Evolutionary conservation across 306 rosid genomes (phyloP).

Genomic region (Castanea mollissima): DNA sequence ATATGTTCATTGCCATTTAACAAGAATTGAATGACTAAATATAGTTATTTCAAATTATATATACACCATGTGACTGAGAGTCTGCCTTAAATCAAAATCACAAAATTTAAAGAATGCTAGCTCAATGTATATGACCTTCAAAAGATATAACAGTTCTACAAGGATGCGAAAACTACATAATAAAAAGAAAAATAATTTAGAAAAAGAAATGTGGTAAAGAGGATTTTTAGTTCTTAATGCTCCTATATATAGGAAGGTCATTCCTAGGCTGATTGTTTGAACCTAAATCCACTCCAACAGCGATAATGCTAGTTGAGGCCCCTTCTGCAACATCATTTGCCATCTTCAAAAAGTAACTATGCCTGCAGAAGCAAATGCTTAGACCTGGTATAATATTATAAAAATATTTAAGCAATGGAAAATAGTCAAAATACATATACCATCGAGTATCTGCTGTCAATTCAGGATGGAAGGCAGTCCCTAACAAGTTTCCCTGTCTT

Average conservation of each 20-base stretch:
- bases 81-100: neutral
- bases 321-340: slow-evolving; percentile 46
- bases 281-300: slow-evolving; percentile 31
- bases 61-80: neutral
- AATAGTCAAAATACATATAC: slow-evolving; percentile 29
- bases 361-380: slow-evolving; percentile 60
- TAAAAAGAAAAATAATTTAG: neutral
- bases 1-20: neutral
- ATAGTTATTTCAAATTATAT: neutral
- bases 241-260: slow-evolving; percentile 79
- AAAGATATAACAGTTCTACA: neutral
- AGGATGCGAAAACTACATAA: too few species aligned
- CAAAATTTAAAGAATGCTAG: neutral
- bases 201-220: neutral
- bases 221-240: slow-evolving; percentile 4
- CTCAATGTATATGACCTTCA: neutral
- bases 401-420: slow-evolving; percentile 4
- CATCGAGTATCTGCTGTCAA: slow-evolving; percentile 92
- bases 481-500: slow-evolving; percentile 82
- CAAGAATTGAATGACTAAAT: neutral
- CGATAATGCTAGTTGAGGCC: slow-evolving; percentile 48
- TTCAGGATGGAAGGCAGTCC: slow-evolving; percentile 97
- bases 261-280: slow-evolving; percentile 24
- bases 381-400: slow-evolving; percentile 19
- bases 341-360: slow-evolving; percentile 91